Base-by-base conservation (phyloP, 495 filamentous ascomycete species). In the Aspergillus homomorphus region DNA sequence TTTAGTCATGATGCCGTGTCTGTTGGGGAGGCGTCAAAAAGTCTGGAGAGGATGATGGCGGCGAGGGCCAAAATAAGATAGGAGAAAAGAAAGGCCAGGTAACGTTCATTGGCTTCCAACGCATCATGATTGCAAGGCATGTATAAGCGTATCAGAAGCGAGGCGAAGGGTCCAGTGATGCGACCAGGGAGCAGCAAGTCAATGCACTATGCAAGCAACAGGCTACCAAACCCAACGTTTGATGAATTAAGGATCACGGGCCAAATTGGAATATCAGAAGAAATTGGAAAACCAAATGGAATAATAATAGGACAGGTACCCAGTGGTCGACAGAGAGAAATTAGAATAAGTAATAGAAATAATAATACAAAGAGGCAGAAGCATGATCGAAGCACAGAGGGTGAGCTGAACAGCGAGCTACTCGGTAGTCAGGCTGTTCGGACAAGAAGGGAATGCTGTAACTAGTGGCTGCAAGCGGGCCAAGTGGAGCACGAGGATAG, bases 381-480 rank as follows among this genome's bases (percentile, higher is more conserved):
- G 41, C 22, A 53, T 45, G 24, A 57, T 3, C 45, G 42, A 4
- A 46, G 46, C 19, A 55, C 33, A 38, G 33, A 53, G 22, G 23
- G 30, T 46, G 30, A 57, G 45, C 6, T 24, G 24, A 51, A 51
- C n/a, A 43, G 41, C 16, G 24, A 22, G 18, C 38, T 20, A 24
- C 24, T 49, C 45, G 48, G 12, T 51, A 46, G 54, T 52, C 60
- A 53, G 66, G 66, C 64, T 67, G 67, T 66, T 69, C 65, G 66
- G 71, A 67, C 67, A 55, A 65, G 69, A 70, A 72, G 64, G 67
- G 68, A 67, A 48, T 61, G 66, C 66, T 69, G 57, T 64, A 67
- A 72, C 70, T 69, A 78, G 71, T 69, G 65, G 60, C 61, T 65
- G 62, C 69, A 66, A 70, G 62, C 57, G 65, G 62, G 60, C 66